Percentiles rank a stretch among this genome's conserved stretches.
Evolutionary conservation across 805 yeast genomes (phyloP).

Genomic region (Candida incommunis): DNA sequence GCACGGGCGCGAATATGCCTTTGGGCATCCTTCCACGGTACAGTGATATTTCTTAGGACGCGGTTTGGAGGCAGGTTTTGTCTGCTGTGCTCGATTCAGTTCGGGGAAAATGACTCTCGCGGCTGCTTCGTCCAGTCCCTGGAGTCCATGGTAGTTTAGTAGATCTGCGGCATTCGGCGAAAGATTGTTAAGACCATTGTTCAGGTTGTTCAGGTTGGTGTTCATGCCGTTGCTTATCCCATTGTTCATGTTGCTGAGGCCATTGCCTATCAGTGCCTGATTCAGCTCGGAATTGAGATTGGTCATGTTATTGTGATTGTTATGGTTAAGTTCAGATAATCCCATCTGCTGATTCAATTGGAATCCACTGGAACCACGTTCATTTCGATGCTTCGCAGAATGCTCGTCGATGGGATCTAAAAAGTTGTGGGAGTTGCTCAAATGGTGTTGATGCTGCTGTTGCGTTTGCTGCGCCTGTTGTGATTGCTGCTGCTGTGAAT

Average conservation of each 20-base stretch:
- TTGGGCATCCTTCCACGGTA: slow-evolving; percentile 50
- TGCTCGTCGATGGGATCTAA: background rate
- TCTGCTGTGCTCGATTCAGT: background rate
- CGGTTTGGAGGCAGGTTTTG: slow-evolving; percentile 10
- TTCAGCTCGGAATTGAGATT: background rate
- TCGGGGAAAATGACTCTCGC: background rate
- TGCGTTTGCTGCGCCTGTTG: background rate
- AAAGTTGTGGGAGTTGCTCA: too few species aligned
- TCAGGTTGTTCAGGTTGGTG: background rate
- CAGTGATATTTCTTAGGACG: slow-evolving; percentile 55
- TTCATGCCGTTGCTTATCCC: background rate
- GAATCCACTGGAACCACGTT: background rate
- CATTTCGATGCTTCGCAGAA: background rate
- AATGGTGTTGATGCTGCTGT: background rate
- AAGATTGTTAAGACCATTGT: background rate
- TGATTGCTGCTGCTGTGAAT: background rate
- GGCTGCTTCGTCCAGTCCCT: background rate
- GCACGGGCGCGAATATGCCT: slow-evolving; percentile 70
- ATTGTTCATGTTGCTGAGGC: background rate
- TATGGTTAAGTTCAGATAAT: background rate
- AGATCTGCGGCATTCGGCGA: background rate
- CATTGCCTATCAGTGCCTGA: background rate
- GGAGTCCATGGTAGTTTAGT: background rate
- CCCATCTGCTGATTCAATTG: background rate
- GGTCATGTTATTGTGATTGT: background rate